Conservation (phyloP, 1,284 basidiomycete genomes). For the Schizophyllum commune region DNA sequence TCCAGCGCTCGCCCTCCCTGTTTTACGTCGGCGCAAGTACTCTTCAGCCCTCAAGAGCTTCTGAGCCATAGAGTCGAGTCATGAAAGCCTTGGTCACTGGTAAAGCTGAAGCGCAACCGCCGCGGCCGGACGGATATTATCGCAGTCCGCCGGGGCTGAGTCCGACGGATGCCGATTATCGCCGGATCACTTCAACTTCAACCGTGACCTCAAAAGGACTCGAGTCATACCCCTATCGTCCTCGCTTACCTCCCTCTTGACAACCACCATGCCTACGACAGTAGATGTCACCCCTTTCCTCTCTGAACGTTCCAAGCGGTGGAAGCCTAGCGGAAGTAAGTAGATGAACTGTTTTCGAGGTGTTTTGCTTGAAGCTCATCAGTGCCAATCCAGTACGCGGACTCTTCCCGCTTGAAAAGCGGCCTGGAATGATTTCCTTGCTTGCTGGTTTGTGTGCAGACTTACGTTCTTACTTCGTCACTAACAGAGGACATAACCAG, state of each 20-base stretch:
- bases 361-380: not conserved
- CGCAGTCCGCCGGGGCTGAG: no score
- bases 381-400: constrained; percentile 9
- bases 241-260: not conserved
- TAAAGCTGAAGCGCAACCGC: no score
- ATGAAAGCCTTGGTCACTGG: no score
- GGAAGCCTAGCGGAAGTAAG: constrained; percentile 12
- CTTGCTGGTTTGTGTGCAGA: constrained; percentile 6
- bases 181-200: not conserved
- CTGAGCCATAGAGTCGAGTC: no score
- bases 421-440: constrained; percentile 13
- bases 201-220: not conserved
- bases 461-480: not conserved
- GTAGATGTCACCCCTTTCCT: constrained; percentile 10
- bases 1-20: no score
- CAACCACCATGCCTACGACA: not conserved
- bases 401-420: constrained; percentile 10
- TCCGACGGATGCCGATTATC: not conserved
- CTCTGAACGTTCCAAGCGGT: constrained; percentile 5
- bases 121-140: no score
- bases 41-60: no score
- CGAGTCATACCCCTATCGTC: not conserved
- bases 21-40: no score
- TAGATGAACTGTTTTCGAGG: not conserved
- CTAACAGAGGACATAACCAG: not conserved